Conservation (phyloP, 1,284 basidiomycete species). For the Tranzscheliella williamsii region DNA sequence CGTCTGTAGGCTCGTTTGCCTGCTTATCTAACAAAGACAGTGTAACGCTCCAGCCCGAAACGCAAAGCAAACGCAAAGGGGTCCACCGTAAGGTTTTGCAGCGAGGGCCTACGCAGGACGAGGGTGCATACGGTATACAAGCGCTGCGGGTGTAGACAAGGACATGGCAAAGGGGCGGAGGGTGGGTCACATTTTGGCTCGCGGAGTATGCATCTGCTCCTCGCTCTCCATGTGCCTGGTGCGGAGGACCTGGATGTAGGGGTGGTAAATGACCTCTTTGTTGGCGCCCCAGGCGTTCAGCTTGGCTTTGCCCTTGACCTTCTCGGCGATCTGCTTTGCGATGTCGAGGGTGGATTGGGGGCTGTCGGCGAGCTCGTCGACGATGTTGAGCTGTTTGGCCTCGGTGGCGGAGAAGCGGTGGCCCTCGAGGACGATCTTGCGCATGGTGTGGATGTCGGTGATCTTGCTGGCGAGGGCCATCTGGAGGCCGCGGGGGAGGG, state of each 20-base stretch:
- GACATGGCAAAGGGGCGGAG: too few species aligned
- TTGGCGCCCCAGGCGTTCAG: slow-evolving; percentile 65
- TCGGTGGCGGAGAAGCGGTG: slow-evolving; percentile 78
- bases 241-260: slow-evolving; percentile 17
- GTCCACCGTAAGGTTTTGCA: too few species aligned
- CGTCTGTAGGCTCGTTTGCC: too few species aligned
- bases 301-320: slow-evolving; percentile 62
- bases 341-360: slow-evolving; percentile 67
- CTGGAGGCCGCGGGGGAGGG: slow-evolving; percentile 60
- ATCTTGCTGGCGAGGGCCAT: slow-evolving; percentile 73
- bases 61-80: too few species aligned
- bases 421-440: slow-evolving; percentile 80
- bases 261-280: slow-evolving; percentile 61
- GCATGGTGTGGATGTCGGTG: slow-evolving; percentile 68
- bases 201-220: slow-evolving; percentile 5
- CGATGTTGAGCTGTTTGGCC: slow-evolving; percentile 70
- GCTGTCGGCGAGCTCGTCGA: slow-evolving; percentile 71
- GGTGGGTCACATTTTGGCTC: slow-evolving; percentile 33
- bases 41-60: too few species aligned
- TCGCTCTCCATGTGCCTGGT: slow-evolving; percentile 27
- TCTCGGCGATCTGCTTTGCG: slow-evolving; percentile 62
- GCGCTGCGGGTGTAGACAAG: too few species aligned
- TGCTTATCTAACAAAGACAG: too few species aligned
- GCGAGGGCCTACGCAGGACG: too few species aligned
- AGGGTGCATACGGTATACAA: too few species aligned